These are phyloP conservation scores for Candida fluviatilis DNA, from an alignment of 805 yeast genomes.

Conservation along the genomic window DNA sequence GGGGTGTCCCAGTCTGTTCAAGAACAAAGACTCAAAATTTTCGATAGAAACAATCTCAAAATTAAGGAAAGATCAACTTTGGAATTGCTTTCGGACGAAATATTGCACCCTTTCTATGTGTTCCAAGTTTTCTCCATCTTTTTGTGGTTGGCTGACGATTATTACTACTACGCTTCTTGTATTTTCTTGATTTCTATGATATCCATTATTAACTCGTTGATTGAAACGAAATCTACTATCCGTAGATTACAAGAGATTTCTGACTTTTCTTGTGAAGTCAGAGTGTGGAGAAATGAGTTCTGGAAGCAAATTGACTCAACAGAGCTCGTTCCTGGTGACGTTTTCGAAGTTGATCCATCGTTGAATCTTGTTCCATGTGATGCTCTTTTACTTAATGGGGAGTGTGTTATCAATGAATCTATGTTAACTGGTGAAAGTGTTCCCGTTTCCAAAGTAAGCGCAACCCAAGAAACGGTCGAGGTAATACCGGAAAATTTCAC, in stretches of 20 bases:
- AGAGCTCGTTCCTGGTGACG: conserved; percentile 93
- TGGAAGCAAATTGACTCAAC: conserved; percentile 79
- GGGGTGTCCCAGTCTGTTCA: conserved; percentile 71
- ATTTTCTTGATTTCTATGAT: conserved; percentile 81
- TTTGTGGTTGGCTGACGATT: conserved; percentile 88
- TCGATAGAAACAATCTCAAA: conserved; percentile 73
- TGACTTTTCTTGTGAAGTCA: conserved; percentile 67
- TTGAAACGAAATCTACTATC: conserved; percentile 82
- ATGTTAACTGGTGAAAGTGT: conserved; percentile 98
- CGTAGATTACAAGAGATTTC: conserved; percentile 71
- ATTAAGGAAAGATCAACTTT: conserved; percentile 66
- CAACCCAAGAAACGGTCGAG: conserved; percentile 57
- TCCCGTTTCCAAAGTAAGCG: conserved; percentile 81
- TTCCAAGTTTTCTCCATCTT: conserved; percentile 91
- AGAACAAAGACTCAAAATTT: conserved; percentile 66
- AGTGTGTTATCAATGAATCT: conserved; percentile 94
- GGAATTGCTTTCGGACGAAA: conserved; percentile 76
- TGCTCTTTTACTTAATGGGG: conserved; percentile 81
- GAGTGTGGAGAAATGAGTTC: conserved; percentile 89
- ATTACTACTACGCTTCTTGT: conserved; percentile 91
- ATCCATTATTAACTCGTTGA: conserved; percentile 72
- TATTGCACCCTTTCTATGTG: conserved; percentile 90
- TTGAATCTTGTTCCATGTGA: conserved; percentile 80
- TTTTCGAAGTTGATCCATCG: conserved; percentile 87
- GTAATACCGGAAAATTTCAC: conserved; percentile 58